phyloP scores from a whole-genome alignment of 768 basidiomycete species.

The Calvatia gigantea region DNA sequence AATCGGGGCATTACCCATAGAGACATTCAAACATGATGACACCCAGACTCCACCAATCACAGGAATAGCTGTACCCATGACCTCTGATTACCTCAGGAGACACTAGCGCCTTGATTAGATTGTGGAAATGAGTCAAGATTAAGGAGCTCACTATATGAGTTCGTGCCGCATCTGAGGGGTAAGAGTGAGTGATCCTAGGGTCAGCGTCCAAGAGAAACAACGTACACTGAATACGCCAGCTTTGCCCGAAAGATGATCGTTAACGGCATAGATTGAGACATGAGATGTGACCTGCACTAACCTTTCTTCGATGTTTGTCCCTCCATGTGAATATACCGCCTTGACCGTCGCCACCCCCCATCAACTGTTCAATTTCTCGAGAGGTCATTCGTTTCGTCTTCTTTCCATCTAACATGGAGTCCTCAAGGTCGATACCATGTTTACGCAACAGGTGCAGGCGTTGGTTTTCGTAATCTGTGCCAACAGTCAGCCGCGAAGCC shows the following conservation, averaged over 20 bases:
- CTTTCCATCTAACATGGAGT: conserved; percentile 61
- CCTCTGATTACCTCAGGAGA: conserved; percentile 88
- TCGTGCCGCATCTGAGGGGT: conserved; percentile 69
- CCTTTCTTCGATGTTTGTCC: conserved; percentile 89
- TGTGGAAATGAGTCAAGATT: conserved; percentile 19
- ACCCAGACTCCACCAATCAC: conserved; percentile 98
- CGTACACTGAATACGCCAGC: conserved; percentile 89
- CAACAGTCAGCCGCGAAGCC: conserved; percentile 16
- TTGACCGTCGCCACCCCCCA: conserved; percentile 80
- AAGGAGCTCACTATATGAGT: conserved; percentile 71
- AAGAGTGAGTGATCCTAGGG: conserved; percentile 16
- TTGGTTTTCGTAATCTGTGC: conserved; percentile 89
- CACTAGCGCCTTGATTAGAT: conserved; percentile 46
- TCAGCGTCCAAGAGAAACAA: conserved; percentile 19
- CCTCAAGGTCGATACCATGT: conserved; percentile 94
- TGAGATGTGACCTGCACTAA: conserved; percentile 31
- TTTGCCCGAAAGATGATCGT: conserved; percentile 27
- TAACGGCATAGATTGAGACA: conserved; percentile 19
- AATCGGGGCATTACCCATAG: conserved; percentile 57
- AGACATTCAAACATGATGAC: conserved; percentile 96
- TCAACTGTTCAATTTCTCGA: conserved; percentile 77
- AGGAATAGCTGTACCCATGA: conserved; percentile 90
- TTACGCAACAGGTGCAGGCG: conserved; percentile 83
- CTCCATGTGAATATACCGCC: conserved; percentile 92
- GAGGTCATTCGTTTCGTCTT: conserved; percentile 78